phyloP scores from a whole-genome alignment of 768 basidiomycete species.

The Mycena vulgaris region DNA sequence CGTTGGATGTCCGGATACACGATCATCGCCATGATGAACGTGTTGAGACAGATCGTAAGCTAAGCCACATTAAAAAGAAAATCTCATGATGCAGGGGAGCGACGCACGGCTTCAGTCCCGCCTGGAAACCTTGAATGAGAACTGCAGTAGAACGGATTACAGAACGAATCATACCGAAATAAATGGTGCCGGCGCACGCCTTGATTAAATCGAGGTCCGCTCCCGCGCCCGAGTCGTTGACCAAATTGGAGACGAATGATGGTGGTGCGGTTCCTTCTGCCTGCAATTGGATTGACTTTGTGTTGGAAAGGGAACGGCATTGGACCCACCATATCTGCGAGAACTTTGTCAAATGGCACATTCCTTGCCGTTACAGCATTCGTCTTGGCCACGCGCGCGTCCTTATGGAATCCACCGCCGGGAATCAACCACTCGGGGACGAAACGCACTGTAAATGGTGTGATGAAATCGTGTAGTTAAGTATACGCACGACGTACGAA shows the following conservation, averaged over 20 bases:
- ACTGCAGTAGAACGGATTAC: too few relatives aligned
- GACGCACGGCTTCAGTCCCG: not conserved
- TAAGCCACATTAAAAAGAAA: not conserved
- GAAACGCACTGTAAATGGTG: not conserved
- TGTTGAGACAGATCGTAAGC: not conserved
- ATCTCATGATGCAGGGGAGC: not conserved
- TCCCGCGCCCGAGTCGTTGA: conserved; percentile 12
- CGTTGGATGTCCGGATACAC: conserved; percentile 10
- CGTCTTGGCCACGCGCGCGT: not conserved
- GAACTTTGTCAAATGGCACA: not conserved
- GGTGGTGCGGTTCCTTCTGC: conserved; percentile 29
- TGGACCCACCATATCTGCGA: not conserved
- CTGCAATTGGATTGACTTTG: too few relatives aligned
- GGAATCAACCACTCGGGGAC: not conserved
- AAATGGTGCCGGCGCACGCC: not conserved
- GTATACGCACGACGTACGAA: too few relatives aligned
- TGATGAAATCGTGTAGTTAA: too few relatives aligned
- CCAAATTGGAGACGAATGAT: conserved; percentile 37
- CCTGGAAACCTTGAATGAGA: too few relatives aligned
- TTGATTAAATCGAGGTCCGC: not conserved
- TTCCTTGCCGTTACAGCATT: not conserved
- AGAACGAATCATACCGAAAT: not conserved
- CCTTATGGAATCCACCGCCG: not conserved
- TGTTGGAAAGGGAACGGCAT: too few relatives aligned
- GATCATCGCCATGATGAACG: not conserved